Evolutionary conservation across 2,329 filamentous ascomycete genomes (phyloP).

Genomic region (Trichophyton simii): DNA sequence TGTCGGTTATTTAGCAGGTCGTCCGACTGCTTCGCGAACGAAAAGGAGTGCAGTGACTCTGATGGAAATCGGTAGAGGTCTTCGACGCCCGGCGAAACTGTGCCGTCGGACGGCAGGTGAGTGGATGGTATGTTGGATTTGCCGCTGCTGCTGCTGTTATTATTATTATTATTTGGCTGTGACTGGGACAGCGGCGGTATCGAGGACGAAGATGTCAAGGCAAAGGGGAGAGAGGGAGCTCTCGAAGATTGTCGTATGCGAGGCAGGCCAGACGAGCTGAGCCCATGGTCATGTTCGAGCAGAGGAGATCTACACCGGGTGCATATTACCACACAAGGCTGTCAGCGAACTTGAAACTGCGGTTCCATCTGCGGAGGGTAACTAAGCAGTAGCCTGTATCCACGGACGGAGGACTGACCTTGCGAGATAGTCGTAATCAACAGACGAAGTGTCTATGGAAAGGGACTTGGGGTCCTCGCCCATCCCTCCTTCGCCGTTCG

Average conservation of each 20-base stretch:
- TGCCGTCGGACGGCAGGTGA: conserved; percentile 43
- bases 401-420: conserved; percentile 42
- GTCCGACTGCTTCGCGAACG: conserved; percentile 89
- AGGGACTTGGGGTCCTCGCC: conserved; percentile 53
- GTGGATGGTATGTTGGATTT: conserved; percentile 44
- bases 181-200: conserved; percentile 56
- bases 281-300: conserved; percentile 77
- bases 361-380: conserved; percentile 3
- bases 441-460: conserved; percentile 60
- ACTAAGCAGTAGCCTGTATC: not conserved
- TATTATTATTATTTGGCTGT: conserved; percentile 47
- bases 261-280: conserved; percentile 74
- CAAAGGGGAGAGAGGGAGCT: conserved; percentile 51
- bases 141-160: conserved; percentile 16
- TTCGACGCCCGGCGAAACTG: conserved; percentile 59
- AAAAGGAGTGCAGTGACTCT: conserved; percentile 95
- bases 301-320: conserved; percentile 56
- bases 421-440: conserved; percentile 58
- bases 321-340: too few species aligned
- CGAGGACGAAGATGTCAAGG: conserved; percentile 47
- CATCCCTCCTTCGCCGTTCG: conserved; percentile 41
- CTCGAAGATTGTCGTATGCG: conserved; percentile 74
- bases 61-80: conserved; percentile 86
- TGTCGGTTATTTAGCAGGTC: conserved; percentile 84
- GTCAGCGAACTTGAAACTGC: not conserved